Percentiles rank a stretch among this genome's conserved stretches.
Conservation (phyloP, 2,329 filamentous ascomycete species). For the Lachnellula occidentalis region DNA sequence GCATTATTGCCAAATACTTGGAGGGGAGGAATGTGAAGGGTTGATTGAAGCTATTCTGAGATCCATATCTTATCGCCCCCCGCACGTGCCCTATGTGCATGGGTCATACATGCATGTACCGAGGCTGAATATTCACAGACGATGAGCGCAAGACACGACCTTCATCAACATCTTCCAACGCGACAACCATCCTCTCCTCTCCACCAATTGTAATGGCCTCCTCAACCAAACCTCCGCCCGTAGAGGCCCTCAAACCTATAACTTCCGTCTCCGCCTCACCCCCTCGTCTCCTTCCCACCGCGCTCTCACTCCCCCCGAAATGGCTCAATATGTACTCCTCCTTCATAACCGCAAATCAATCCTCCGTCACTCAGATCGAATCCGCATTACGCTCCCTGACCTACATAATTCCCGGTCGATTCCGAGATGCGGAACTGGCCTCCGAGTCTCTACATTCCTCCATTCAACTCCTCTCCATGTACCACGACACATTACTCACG, state of each 20-base stretch:
- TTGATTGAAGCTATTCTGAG: not conserved
- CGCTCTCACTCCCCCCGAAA: slow-evolving; percentile 55
- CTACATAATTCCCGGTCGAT: slow-evolving; percentile 90
- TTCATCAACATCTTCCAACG: not conserved
- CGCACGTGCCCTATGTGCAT: not conserved
- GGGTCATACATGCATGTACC: too few relatives aligned
- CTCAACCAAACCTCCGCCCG: not conserved
- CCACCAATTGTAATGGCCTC: not conserved
- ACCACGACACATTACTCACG: slow-evolving; percentile 83
- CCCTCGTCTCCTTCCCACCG: slow-evolving; percentile 33
- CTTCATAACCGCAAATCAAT: slow-evolving; percentile 92
- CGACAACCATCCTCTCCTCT: not conserved
- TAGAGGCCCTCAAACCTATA: slow-evolving; percentile 8
- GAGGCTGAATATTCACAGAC: too few relatives aligned
- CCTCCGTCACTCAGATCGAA: slow-evolving; percentile 92
- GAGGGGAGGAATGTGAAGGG: not conserved
- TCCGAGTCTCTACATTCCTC: slow-evolving; percentile 88
- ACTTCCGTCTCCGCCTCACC: not conserved
- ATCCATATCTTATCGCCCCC: not conserved
- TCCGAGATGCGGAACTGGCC: slow-evolving; percentile 88
- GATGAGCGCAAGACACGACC: not conserved
- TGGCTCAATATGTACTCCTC: slow-evolving; percentile 73
- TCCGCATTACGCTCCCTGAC: slow-evolving; percentile 86
- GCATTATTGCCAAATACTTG: not conserved
- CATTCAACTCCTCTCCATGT: slow-evolving; percentile 84